phyloP scores from a whole-genome alignment of 2,329 filamentous ascomycete species.

The Calonectria pauciramosa region DNA sequence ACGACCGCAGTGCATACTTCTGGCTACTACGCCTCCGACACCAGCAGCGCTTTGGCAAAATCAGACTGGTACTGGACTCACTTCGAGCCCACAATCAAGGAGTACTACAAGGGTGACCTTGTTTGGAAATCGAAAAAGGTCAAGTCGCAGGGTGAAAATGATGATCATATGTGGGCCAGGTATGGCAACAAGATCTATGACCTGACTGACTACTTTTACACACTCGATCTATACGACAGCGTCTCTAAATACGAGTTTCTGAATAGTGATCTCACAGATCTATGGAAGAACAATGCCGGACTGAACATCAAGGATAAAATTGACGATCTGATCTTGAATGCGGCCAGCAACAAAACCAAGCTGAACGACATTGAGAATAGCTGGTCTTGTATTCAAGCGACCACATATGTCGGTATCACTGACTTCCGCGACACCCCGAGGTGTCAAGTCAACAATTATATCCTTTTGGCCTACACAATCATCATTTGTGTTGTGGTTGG shows the following conservation, averaged over 20 bases:
- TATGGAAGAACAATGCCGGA: slow-evolving; percentile 82
- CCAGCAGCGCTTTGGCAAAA: slow-evolving; percentile 69
- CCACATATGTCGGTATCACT: slow-evolving; percentile 84
- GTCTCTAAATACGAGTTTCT: slow-evolving; percentile 77
- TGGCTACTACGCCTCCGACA: slow-evolving; percentile 71
- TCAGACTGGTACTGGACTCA: slow-evolving; percentile 81
- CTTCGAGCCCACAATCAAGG: slow-evolving; percentile 84
- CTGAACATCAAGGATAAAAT: slow-evolving; percentile 79
- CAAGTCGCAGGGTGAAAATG: slow-evolving; percentile 73
- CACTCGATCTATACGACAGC: slow-evolving; percentile 70
- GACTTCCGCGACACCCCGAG: slow-evolving; percentile 84
- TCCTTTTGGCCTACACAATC: slow-evolving; percentile 87
- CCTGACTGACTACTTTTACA: slow-evolving; percentile 91
- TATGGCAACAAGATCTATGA: slow-evolving; percentile 86
- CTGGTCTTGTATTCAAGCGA: slow-evolving; percentile 83
- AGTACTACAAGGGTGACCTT: slow-evolving; percentile 89
- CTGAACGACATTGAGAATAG: slow-evolving; percentile 70
- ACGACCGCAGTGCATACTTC: slow-evolving; percentile 76
- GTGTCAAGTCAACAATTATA: slow-evolving; percentile 92
- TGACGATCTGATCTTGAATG: slow-evolving; percentile 63
- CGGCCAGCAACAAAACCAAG: slow-evolving; percentile 64
- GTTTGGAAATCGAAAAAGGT: slow-evolving; percentile 77
- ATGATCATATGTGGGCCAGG: slow-evolving; percentile 83
- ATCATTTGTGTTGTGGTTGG: slow-evolving; percentile 84
- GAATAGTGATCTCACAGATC: slow-evolving; percentile 72